Base-by-base conservation (phyloP, 768 basidiomycete species). In the Rubroboletus satanas region DNA sequence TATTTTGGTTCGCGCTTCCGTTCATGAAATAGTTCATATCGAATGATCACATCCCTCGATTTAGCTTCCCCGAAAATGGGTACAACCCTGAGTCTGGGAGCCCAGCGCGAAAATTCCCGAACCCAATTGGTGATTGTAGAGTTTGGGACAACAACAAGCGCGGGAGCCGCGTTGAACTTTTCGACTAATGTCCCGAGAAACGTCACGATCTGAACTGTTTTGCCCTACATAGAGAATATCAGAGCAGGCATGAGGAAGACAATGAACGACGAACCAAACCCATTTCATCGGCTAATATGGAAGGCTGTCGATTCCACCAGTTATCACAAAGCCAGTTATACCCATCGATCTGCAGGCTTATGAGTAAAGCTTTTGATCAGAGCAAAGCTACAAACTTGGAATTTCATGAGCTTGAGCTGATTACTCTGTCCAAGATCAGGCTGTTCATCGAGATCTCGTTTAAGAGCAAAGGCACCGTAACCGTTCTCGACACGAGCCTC, bases 271-370 rank as follows among this genome's bases (percentile, higher is more conserved):
- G 49, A 69, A 91, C 93, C 67, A 94, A 73, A 55, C 94, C 94
- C 97, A 99, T 98, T 71, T 98, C 97, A 67, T 99, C 97, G 3
- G 97, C 96, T 21, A 98, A 80, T 58, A 95, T 95, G 57, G 87
- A 92, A 41, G 84, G 83, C 57, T 92, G 92, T 41, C 76, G 79
- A 59, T 81, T 85, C 85, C 87, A 92, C 93, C 93, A 95, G 58
- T 93, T 92, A 60, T 86, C 82, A 60, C 81, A 85, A 44, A 93
- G 75, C 91, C 89, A 92, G 51, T 90, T 90, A 50, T 91, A 85
- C 33, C 89, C 90, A 29, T 89, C 85, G 8, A 88, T 79, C 87
- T 89, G 51, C 49, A 41, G 28, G 53, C 56, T 26, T 26, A 39
- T 66, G n/a, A 64, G 45, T 10, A 52, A 45, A 11, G 12, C 4